These are phyloP conservation scores for Neocallimastix lanati DNA, from an alignment of 192 early-diverging fungal genomes.

Conservation along the genomic window DNA sequence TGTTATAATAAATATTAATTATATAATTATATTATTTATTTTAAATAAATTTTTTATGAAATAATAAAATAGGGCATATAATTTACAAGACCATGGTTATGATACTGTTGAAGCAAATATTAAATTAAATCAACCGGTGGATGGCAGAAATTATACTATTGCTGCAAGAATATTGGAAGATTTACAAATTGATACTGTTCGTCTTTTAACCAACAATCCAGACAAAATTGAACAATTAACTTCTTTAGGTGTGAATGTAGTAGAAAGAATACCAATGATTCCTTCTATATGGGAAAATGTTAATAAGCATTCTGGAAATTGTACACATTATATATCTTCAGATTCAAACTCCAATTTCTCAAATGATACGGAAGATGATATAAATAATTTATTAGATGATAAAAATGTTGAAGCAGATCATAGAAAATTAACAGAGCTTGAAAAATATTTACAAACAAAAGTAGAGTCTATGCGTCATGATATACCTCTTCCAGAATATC, in stretches of 20 bases:
- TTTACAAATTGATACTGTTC: constrained; percentile 46
- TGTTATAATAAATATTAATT: no score
- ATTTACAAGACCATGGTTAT: constrained; percentile 85
- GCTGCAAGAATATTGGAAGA: constrained; percentile 77
- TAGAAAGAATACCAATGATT: constrained; percentile 74
- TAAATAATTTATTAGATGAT: background rate
- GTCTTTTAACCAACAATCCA: constrained; percentile 90
- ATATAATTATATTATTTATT: no score
- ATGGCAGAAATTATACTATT: constrained; percentile 82
- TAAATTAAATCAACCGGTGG: constrained; percentile 71
- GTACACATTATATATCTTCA: background rate
- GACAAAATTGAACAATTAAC: constrained; percentile 76
- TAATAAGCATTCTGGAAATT: background rate
- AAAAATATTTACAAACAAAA: background rate
- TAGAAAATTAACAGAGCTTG: background rate
- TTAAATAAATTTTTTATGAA: no score
- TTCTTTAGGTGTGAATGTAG: constrained; percentile 49
- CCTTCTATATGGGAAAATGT: constrained; percentile 20
- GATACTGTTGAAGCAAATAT: constrained; percentile 87
- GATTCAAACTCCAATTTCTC: background rate
- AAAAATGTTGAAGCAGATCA: background rate
- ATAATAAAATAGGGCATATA: constrained; percentile 88
- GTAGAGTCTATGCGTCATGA: background rate
- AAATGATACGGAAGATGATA: background rate
- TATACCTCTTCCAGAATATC: background rate